Evolutionary conservation across 176 grass and related monocot genomes (phyloP).

Genomic region (maize (Zea mays)): Zm-B73-REFERENCE-NAM-5.0 NC_050101.1:113071501-113072000

Average conservation of each 20-base stretch:
- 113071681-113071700: neutral
- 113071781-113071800: neutral
- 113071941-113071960: neutral
- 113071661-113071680: neutral
- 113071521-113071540: slow-evolving; percentile 94
- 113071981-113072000: neutral
- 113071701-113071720: neutral
- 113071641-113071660: neutral
- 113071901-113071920: neutral
- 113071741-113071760: neutral
- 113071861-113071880: neutral
- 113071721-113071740: neutral
- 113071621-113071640: neutral
- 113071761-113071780: neutral
- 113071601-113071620: neutral
- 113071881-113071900: neutral
- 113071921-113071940: neutral
- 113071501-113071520: slow-evolving; percentile 85
- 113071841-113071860: neutral
- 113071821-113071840: neutral
- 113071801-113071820: neutral
- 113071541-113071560: slow-evolving; percentile 56
- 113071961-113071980: neutral
- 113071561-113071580: slow-evolving; percentile 5
- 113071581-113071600: neutral